A percentile compares a stretch with the other conserved stretches of the same genome.
Conservation (phyloP, 768 basidiomycete genomes). For the Pilatotrama ljubarskyi region DNA sequence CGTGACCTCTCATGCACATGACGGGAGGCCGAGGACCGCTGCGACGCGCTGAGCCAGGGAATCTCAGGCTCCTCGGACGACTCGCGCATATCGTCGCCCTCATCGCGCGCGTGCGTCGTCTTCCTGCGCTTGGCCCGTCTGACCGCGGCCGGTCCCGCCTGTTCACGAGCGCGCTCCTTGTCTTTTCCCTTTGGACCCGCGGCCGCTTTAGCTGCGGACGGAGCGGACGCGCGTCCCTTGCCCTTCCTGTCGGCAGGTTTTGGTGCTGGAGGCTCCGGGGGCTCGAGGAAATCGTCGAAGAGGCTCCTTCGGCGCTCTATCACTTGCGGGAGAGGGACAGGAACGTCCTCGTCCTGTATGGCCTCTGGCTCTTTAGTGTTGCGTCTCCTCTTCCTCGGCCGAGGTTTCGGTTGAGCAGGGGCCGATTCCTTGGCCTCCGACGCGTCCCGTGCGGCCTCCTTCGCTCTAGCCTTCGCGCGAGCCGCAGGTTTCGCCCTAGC, state of each 20-base stretch:
- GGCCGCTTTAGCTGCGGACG: background rate
- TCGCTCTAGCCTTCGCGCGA: background rate
- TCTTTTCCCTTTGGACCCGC: background rate
- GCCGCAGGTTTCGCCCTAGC: background rate
- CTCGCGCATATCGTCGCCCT: background rate
- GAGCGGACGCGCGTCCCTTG: background rate
- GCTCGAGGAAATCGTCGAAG: background rate
- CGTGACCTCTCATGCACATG: background rate
- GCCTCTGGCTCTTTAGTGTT: too few species aligned
- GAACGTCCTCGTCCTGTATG: background rate
- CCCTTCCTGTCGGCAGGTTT: background rate
- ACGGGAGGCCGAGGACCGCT: too few species aligned
- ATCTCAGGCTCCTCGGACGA: background rate
- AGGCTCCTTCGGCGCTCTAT: background rate
- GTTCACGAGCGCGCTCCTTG: background rate
- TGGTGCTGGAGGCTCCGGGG: too few species aligned
- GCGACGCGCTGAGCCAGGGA: background rate
- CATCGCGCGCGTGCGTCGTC: background rate
- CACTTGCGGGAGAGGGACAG: background rate
- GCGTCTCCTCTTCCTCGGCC: too few species aligned
- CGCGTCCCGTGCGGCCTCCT: too few species aligned
- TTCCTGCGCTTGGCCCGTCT: background rate
- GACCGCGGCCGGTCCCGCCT: background rate
- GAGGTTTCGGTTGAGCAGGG: too few species aligned
- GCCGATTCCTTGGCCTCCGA: too few species aligned